These are phyloP conservation scores for Mycena chlorophos DNA, from an alignment of 768 basidiomycete genomes.

Conservation along the genomic window DNA sequence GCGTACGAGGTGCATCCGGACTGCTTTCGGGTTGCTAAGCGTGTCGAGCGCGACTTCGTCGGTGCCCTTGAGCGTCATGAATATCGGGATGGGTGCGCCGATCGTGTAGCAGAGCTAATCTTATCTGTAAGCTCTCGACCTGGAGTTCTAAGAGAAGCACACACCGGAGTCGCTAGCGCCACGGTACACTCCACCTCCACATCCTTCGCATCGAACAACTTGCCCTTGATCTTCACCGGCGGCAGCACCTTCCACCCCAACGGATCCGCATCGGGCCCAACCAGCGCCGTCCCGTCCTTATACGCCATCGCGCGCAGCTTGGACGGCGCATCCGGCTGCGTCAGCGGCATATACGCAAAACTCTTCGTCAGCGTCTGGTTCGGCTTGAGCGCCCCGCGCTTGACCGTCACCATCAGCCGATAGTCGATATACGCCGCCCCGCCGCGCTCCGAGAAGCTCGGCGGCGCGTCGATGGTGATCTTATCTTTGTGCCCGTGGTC, in stretches of 20 bases:
- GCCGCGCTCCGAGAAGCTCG: conserved; percentile 55
- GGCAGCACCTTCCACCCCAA: conserved; percentile 39
- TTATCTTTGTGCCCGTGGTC: conserved; percentile 38
- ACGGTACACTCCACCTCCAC: conserved; percentile 37
- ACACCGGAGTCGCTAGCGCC: conserved; percentile 50
- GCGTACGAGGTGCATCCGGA: conserved; percentile 46
- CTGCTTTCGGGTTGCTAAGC: conserved; percentile 40
- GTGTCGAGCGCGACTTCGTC: conserved; percentile 54
- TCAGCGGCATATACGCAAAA: conserved; percentile 35
- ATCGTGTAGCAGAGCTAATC: conserved; percentile 49
- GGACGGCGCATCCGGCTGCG: conserved; percentile 38
- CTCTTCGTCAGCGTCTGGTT: conserved; percentile 45
- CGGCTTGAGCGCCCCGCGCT: conserved; percentile 47
- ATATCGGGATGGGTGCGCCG: conserved; percentile 53
- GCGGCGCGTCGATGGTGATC: conserved; percentile 45
- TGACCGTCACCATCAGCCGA: conserved; percentile 49
- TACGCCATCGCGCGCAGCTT: conserved; percentile 36
- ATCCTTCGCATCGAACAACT: conserved; percentile 33
- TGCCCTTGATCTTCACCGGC: conserved; percentile 31
- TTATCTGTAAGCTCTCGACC: neutral
- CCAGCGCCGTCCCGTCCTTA: conserved; percentile 30
- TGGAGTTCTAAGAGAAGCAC: neutral
- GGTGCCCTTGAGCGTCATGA: conserved; percentile 43
- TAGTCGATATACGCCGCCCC: conserved; percentile 61
- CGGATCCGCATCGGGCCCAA: conserved; percentile 39